A percentile compares a stretch with the other conserved stretches of the same genome.
Conservation (phyloP, 2,329 filamentous ascomycete species). For the Setomelanomma holmii region DNA sequence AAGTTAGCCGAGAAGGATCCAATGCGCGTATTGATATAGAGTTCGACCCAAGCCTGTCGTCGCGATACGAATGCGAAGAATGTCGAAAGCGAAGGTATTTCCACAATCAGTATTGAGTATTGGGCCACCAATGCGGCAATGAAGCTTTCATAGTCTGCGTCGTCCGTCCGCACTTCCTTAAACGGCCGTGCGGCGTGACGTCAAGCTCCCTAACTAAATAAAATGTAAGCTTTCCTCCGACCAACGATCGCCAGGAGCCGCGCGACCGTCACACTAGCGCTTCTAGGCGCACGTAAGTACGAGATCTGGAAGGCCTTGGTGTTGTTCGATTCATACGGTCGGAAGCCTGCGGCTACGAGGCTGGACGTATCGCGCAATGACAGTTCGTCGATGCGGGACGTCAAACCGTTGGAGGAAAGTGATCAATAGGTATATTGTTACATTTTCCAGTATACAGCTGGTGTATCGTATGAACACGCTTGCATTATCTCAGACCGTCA, state of each 20-base stretch:
- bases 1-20: not conserved
- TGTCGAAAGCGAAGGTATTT: not conserved
- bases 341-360: not conserved
- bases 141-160: conserved; percentile 14
- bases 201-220: conserved; percentile 19
- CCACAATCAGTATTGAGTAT: not conserved
- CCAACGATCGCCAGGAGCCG: conserved; percentile 22
- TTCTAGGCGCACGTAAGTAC: conserved; percentile 13
- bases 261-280: conserved; percentile 7
- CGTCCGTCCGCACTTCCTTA: conserved; percentile 11
- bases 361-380: not conserved
- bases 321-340: not conserved
- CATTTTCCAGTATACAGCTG: too few species aligned
- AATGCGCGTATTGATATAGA: too few species aligned
- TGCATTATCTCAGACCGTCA: too few species aligned
- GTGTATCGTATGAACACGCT: too few species aligned
- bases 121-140: not conserved
- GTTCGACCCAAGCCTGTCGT: too few species aligned
- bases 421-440: too few species aligned
- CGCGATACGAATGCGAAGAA: not conserved
- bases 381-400: too few species aligned
- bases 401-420: too few species aligned
- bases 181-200: conserved; percentile 18
- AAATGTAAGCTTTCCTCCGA: conserved; percentile 4
- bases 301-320: conserved; percentile 7